These are phyloP conservation scores for Tetragonia tetragonoides DNA, from an alignment of 148 eudicot species.

Conservation along the genomic window DNA sequence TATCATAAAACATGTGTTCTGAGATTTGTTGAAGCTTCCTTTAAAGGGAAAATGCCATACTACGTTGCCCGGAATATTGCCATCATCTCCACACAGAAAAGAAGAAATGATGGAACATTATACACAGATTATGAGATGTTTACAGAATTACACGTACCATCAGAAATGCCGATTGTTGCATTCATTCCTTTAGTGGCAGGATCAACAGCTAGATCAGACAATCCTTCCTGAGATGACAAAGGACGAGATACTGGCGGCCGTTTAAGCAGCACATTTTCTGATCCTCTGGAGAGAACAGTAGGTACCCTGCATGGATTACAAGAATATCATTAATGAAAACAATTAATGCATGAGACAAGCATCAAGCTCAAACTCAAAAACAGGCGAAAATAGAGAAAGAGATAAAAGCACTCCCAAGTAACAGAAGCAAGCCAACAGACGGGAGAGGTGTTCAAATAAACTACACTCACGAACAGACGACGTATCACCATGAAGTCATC, in stretches of 20 bases:
- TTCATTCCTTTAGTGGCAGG: constrained; percentile 43
- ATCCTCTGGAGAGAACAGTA: constrained; percentile 46
- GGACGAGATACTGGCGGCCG: constrained; percentile 61
- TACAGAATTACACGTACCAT: constrained; percentile 48
- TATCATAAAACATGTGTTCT: neutral
- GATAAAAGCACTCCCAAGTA: neutral
- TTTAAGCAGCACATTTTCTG: constrained; percentile 66
- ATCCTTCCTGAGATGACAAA: constrained; percentile 60
- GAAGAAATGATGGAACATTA: neutral
- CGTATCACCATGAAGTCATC: neutral
- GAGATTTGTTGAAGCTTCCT: neutral
- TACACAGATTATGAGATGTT: neutral
- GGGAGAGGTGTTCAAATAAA: neutral
- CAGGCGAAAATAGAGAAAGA: neutral
- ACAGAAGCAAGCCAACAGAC: neutral
- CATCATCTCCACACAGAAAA: neutral
- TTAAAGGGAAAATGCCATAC: neutral
- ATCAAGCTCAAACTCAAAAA: constrained; percentile 9
- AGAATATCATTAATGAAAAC: neutral
- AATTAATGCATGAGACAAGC: neutral
- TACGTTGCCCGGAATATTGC: neutral
- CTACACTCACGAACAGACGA: neutral
- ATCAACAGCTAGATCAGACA: constrained; percentile 54
- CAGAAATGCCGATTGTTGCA: constrained; percentile 38
- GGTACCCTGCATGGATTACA: constrained; percentile 41